Evolutionary conservation across 2,329 filamentous ascomycete species (phyloP), one percentile per base, ranked within the genome.

Genomic region (Colletotrichum liriopes): DNA sequence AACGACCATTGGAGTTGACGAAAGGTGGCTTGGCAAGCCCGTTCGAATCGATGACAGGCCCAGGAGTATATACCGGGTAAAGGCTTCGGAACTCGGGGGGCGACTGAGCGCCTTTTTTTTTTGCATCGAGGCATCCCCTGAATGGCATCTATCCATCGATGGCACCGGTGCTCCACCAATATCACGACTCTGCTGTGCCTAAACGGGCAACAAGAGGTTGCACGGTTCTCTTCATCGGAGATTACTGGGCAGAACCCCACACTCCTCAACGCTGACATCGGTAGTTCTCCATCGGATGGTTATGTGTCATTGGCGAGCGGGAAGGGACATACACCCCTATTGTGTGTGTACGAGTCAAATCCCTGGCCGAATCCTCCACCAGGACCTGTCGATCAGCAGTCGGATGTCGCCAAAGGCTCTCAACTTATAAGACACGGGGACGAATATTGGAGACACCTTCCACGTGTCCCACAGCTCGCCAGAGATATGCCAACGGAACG

Each of bases 141-240:
- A 32, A 51, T 43, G 12, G 45, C 37, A 32, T 47, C 51, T 29
- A 59, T 26, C 26, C 26, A 26, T 51, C 26, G 32, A 64, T 67
- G 55, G 35, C 18, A 26, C n/a, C 26, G 39, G 52, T 67, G 58
- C 41, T 68, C 68, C 68, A 68, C 68, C 51, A 26, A 23, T 35
- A 47, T 55, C 51, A 26, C 51, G 37, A 68, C 65, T 67, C 68
- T 63, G 47, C 37, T 29, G 45, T 61, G 20, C 65, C 65, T 41
- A 52, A 43, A 43, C 32, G 45, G 58, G 37, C 56, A 63, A 58
- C 8, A 23, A 29, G 29, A 11, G 39, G 65, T 62, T 63, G 51
- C 65, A 71, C 43, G 51, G 58, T 35, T 63, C 43, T 51, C 51
- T n/a, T 58, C 68, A 61, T 71, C 68, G 65, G 68, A 71, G 61